Evolutionary conservation across 129 eudicot genomes (phyloP), one percentile per base, ranked within the genome.

Genomic region (Tagetes erecta): DNA sequence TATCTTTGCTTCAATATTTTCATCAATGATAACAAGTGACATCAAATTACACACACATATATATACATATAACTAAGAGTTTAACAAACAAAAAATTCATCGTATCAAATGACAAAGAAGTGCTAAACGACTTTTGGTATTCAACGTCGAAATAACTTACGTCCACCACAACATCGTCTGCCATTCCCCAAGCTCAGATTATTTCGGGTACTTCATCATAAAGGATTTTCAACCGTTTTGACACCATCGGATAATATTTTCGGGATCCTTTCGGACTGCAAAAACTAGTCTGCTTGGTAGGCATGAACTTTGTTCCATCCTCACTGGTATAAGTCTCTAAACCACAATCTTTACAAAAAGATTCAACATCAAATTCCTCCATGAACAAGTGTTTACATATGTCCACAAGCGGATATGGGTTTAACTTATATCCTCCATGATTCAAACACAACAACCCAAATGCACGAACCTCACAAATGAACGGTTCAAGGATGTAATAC

Each of bases 351-450:
- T 72, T 57, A 79, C 95, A 93, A 62, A 93, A 83, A 8, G 86
- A 74, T 79, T 86, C 92, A 68, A 83, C 64, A 68, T 93, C 98
- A 12, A 75, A 72, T 84, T 89, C 98, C 81, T 87, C 82, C 84
- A 92, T 74, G 20, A 76, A 68, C 75, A 89, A 79, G 57, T 79
- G 76, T 71, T 86, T 87, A 55, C 87, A 79, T 39, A 92, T 59
- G 62, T 74, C 81, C 20, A 37, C 41, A 67, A 89, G 63, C 14
- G 95, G 92, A 74, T 83, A 92, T 6, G 96, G 96, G 68, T 84
- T 87, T 65, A 84, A 83, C 82, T 92, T 92, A 78, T 92, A 92
- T 33, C 92, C 92, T 70, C 95, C 93, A 50, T 81, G 36, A 84
- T 88, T 87, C 72, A 92, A 65, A 77, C 88, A 87, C 27, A 81